Conservation (phyloP, 176 grass and related monocot species). For the Puccinellia tenuiflora region DNA sequence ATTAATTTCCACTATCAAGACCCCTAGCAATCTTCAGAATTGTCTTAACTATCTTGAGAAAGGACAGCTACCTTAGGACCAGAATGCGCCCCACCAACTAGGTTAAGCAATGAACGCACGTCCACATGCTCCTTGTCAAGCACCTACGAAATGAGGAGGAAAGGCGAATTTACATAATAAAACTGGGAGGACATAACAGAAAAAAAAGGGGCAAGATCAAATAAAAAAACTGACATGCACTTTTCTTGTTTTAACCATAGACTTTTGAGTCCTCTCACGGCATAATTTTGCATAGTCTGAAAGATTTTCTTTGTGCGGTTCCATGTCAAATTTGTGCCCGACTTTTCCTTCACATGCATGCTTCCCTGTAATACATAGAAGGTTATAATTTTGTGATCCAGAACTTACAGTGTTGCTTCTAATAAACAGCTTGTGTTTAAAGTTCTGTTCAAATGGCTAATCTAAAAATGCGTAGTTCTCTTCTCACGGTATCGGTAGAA, state of each 20-base stretch:
- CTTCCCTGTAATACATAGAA: slow-evolving; percentile 35
- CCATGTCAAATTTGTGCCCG: slow-evolving; percentile 87
- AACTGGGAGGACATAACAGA: neutral
- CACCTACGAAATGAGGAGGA: slow-evolving; percentile 35
- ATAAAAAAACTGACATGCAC: slow-evolving; percentile 42
- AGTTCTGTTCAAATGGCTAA: neutral
- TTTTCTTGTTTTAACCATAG: slow-evolving; percentile 69
- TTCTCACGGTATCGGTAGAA: neutral
- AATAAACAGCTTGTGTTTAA: neutral
- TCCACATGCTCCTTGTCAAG: slow-evolving; percentile 60
- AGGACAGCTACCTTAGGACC: slow-evolving; percentile 43
- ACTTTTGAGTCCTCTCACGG: slow-evolving; percentile 71
- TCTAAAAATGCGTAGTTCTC: neutral
- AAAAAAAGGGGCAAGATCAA: neutral
- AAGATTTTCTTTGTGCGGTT: slow-evolving; percentile 86
- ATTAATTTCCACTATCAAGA: neutral
- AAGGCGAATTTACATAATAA: neutral
- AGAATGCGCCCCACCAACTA: slow-evolving; percentile 49
- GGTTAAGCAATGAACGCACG: slow-evolving; percentile 81
- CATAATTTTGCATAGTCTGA: slow-evolving; percentile 76
- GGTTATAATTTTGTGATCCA: neutral
- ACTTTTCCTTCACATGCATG: slow-evolving; percentile 74
- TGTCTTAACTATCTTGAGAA: neutral
- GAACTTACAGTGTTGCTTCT: neutral
- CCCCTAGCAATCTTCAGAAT: neutral